A percentile compares a stretch with the other conserved stretches of the same genome.
These are phyloP conservation scores for Coprinopsis cinerea DNA, from an alignment of 768 basidiomycete species.

Conservation along the genomic window DNA sequence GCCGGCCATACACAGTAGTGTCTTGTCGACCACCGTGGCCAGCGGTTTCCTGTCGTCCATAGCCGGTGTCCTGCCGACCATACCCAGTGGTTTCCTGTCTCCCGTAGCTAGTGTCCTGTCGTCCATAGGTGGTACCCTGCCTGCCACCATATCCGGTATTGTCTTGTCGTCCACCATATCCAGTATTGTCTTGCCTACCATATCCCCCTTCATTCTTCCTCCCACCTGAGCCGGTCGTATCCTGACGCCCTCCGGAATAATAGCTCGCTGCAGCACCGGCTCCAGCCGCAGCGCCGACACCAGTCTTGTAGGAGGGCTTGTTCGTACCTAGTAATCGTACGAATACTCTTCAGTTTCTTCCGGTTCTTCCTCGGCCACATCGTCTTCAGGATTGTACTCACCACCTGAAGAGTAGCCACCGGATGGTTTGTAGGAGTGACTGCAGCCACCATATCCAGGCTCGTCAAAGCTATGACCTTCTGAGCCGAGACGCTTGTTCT, in stretches of 20 bases:
- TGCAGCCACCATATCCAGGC: slow-evolving; percentile 31
- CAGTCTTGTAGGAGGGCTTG: neutral
- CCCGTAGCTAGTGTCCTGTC: slow-evolving; percentile 1
- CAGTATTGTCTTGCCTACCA: slow-evolving; percentile 4
- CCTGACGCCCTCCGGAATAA: neutral
- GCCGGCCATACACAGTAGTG: neutral
- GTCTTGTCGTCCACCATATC: slow-evolving; percentile 7
- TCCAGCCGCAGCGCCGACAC: neutral
- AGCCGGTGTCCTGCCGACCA: neutral
- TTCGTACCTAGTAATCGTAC: too few species aligned
- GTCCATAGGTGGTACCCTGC: too few species aligned
- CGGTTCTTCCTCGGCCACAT: too few species aligned
- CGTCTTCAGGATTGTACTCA: too few species aligned
- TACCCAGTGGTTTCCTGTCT: slow-evolving; percentile 4
- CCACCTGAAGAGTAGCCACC: too few species aligned
- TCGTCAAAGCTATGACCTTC: slow-evolving; percentile 35
- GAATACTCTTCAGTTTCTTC: too few species aligned
- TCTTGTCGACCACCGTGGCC: neutral
- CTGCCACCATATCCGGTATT: neutral
- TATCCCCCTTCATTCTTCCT: neutral
- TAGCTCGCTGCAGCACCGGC: neutral
- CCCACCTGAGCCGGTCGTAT: neutral
- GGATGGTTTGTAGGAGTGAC: slow-evolving; percentile 14
- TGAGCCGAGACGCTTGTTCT: slow-evolving; percentile 51
- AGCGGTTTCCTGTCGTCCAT: neutral